Evolutionary conservation across 495 filamentous ascomycete species (phyloP).

Genomic region (Trichoderma gamsii): DNA sequence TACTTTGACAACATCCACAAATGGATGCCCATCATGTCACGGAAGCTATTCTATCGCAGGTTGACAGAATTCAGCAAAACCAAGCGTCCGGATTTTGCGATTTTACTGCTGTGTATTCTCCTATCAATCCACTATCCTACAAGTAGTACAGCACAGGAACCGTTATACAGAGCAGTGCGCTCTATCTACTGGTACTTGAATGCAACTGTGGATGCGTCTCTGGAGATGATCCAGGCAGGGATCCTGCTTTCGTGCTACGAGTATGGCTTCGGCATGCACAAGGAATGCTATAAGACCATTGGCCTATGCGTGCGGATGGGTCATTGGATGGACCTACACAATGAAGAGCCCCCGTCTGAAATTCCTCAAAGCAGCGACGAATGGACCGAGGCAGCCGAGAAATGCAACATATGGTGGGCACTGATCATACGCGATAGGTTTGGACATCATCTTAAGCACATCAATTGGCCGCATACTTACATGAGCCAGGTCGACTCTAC

Average conservation of each 20-base stretch:
- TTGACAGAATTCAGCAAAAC: constrained; percentile 1
- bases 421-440: constrained; percentile 3
- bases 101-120: not conserved
- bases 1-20: constrained; percentile 8
- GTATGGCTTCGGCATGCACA: constrained; percentile 1
- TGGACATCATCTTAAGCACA: not conserved
- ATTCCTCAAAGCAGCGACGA: not conserved
- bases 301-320: not conserved
- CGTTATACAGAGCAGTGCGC: not conserved
- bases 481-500: not conserved
- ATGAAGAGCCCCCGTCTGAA: not conserved
- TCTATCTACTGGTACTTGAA: not conserved
- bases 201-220: not conserved
- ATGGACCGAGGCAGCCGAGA: not conserved
- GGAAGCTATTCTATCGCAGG: not conserved
- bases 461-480: not conserved
- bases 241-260: not conserved
- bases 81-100: not conserved
- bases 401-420: constrained; percentile 5
- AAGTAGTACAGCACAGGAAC: not conserved
- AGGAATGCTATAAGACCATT: not conserved
- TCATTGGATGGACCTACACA: not conserved
- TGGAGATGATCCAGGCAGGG: not conserved
- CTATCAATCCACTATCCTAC: constrained; percentile 2
- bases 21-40: constrained; percentile 10